A percentile compares a stretch with the other conserved stretches of the same genome.
These are phyloP conservation scores for Lodderomyces oxycetoniae DNA, from an alignment of 1,139 yeast species.

Conservation along the genomic window DNA sequence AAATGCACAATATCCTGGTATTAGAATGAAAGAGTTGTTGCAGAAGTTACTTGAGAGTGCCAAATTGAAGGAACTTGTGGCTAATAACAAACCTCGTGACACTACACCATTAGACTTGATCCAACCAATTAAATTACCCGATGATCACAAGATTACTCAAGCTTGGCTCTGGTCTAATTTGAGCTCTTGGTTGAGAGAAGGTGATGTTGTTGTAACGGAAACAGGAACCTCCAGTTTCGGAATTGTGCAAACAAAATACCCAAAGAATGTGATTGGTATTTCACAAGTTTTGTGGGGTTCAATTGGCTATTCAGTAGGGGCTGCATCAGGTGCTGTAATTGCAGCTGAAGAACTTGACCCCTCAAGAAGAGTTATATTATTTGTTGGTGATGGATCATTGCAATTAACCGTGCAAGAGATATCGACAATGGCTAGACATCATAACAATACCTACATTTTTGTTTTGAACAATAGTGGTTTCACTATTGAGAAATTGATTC, in stretches of 20 bases:
- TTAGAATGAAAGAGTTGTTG: conserved; percentile 35
- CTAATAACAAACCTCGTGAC: conserved; percentile 18
- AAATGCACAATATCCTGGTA: conserved; percentile 31
- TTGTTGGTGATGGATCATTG: conserved; percentile 42
- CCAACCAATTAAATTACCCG: conserved; percentile 12
- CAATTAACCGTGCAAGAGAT: conserved; percentile 43
- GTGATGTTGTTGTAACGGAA: conserved; percentile 35
- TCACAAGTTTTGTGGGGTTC: conserved; percentile 68
- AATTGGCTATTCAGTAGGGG: conserved; percentile 84
- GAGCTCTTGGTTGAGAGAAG: conserved; percentile 31
- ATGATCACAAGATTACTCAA: conserved; percentile 22
- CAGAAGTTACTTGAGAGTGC: conserved; percentile 16
- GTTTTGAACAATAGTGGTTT: conserved; percentile 39
- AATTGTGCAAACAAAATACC: conserved; percentile 34
- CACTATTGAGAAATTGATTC: conserved; percentile 38
- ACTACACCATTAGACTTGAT: conserved; percentile 14
- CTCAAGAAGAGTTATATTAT: conserved; percentile 16
- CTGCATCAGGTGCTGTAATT: conserved; percentile 78
- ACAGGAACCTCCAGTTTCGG: conserved; percentile 44
- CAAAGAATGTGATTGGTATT: conserved; percentile 33
- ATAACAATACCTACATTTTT: conserved; percentile 31
- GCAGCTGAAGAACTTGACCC: conserved; percentile 36
- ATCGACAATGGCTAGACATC: conserved; percentile 33
- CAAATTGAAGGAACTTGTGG: conserved; percentile 15
- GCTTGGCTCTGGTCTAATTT: conserved; percentile 35